Conservation (phyloP, 1,139 yeast species). For the Kazachstania sp. region DNA sequence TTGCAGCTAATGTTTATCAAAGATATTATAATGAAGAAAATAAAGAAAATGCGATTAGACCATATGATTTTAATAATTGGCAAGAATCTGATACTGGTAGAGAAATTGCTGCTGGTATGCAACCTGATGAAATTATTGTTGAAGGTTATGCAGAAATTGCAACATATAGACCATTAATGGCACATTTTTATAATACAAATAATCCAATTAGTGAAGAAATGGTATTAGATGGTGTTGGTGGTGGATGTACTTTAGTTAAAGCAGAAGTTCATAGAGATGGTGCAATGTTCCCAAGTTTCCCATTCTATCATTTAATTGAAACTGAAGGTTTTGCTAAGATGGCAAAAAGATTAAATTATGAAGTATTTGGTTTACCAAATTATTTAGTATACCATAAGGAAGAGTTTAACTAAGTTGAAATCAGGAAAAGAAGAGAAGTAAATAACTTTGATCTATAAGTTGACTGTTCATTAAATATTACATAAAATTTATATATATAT, state of each 20-base stretch:
- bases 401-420: constrained; percentile 42
- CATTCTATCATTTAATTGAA: constrained; percentile 92
- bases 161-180: constrained; percentile 94
- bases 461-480: too few relatives aligned
- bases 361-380: constrained; percentile 86
- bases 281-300: constrained; percentile 98
- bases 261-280: constrained; percentile 98
- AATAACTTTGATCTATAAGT: too few relatives aligned
- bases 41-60: constrained; percentile 54
- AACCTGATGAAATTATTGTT: constrained; percentile 82
- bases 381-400: constrained; percentile 82
- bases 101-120: constrained; percentile 58
- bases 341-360: constrained; percentile 92
- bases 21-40: constrained; percentile 55
- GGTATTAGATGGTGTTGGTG: constrained; percentile 95
- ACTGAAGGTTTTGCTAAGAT: constrained; percentile 98
- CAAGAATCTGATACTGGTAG: constrained; percentile 83
- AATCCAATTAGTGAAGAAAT: constrained; percentile 58
- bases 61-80: constrained; percentile 96
- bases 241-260: constrained; percentile 88
- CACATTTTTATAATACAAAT: constrained; percentile 62
- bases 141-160: constrained; percentile 92
- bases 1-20: constrained; percentile 91
- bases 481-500: too few relatives aligned
- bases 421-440: too few relatives aligned